These are phyloP conservation scores for Candida dubliniensis DNA, from an alignment of 1,139 yeast species.

Conservation along the genomic window DNA sequence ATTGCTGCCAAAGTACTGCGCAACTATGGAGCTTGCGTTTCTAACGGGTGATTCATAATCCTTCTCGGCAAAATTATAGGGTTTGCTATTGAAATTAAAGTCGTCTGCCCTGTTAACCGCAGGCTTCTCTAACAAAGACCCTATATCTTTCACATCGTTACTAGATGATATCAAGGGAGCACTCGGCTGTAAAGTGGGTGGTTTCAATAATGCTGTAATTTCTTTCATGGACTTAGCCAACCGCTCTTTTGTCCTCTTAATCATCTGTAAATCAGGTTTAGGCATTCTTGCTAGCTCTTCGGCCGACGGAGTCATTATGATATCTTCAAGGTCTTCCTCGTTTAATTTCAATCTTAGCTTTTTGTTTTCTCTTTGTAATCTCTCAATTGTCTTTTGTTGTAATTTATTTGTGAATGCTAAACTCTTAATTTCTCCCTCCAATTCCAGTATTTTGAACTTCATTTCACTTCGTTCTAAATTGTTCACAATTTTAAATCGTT, in stretches of 20 bases:
- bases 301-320: not conserved
- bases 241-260: slow-evolving; percentile 40
- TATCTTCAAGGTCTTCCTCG: slow-evolving; percentile 1
- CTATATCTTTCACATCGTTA: slow-evolving; percentile 18
- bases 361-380: slow-evolving; percentile 28
- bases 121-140: slow-evolving; percentile 19
- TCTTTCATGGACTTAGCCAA: slow-evolving; percentile 45
- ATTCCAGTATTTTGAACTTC: slow-evolving; percentile 53
- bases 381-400: slow-evolving; percentile 31
- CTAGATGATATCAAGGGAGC: slow-evolving; percentile 24
- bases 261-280: slow-evolving; percentile 39
- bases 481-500: slow-evolving; percentile 55
- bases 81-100: slow-evolving; percentile 8
- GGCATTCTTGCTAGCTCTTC: slow-evolving; percentile 22
- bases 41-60: no score
- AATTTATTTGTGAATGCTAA: slow-evolving; percentile 38
- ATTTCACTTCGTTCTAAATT: slow-evolving; percentile 58
- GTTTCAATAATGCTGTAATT: slow-evolving; percentile 39
- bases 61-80: not conserved
- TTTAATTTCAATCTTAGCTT: slow-evolving; percentile 12
- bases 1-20: slow-evolving; percentile 13
- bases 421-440: slow-evolving; percentile 55
- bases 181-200: slow-evolving; percentile 28
- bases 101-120: slow-evolving; percentile 6
- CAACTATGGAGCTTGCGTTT: slow-evolving; percentile 8